Conservation (phyloP, 164 flowering plant species). For the Vitis rotundifolia region DNA sequence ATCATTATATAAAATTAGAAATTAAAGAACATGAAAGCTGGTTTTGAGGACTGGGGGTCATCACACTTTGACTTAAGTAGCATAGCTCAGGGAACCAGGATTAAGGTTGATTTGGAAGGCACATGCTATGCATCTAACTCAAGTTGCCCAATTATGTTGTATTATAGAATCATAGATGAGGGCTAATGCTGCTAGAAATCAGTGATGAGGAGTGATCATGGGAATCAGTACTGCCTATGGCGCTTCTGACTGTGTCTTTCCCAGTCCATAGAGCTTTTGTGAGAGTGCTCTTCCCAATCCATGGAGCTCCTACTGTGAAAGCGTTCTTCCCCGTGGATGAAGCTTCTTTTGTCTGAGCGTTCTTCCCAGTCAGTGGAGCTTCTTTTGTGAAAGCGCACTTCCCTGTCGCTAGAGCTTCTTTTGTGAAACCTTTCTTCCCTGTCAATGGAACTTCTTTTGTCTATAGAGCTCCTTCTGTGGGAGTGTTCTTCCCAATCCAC, state of each 20-base stretch:
- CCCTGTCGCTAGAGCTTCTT: constrained; percentile 8
- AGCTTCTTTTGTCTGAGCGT: constrained; percentile 16
- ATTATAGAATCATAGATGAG: no score
- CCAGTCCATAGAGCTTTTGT: constrained; percentile 8
- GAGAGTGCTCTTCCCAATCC: constrained; percentile 24
- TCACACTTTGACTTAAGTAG: no score
- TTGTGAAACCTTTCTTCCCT: constrained; percentile 10
- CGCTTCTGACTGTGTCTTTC: constrained; percentile 18
- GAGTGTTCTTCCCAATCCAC: constrained; percentile 9
- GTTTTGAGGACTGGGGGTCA: no score
- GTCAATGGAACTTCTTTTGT: constrained; percentile 12
- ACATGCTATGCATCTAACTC: no score
- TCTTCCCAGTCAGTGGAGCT: constrained; percentile 8
- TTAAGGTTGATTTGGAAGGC: no score
- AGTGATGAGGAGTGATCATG: constrained; percentile 9
- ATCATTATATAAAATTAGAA: no score
- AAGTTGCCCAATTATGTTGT: no score
- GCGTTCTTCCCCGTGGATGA: constrained; percentile 22
- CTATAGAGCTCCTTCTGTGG: constrained; percentile 10
- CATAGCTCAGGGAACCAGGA: no score
- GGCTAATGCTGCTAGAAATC: not conserved
- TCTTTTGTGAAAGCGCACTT: constrained; percentile 3
- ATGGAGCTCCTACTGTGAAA: constrained; percentile 13
- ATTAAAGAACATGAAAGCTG: no score
- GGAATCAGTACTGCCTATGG: constrained; percentile 22